Percentiles rank a stretch among this genome's conserved stretches.
Conservation (phyloP, 2,329 filamentous ascomycete genomes). For the Xylogone sp. region DNA sequence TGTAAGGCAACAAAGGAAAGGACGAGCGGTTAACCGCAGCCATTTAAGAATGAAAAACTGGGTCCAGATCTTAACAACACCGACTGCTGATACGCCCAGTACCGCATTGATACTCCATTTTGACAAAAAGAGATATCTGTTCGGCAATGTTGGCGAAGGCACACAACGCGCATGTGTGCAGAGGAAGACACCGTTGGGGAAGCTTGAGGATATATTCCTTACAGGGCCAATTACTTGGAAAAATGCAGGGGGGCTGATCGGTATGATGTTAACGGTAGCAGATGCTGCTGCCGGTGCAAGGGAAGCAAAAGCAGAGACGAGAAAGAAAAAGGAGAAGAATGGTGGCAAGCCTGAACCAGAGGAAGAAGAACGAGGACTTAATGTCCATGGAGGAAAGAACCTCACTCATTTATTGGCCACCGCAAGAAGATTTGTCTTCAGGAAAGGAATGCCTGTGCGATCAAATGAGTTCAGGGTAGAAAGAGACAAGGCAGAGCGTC, state of each 20-base stretch:
- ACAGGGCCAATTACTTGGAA: constrained; percentile 74
- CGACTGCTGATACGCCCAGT: constrained; percentile 84
- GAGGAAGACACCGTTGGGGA: constrained; percentile 59
- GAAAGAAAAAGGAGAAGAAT: constrained; percentile 31
- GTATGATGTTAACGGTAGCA: constrained; percentile 79
- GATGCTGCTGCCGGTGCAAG: constrained; percentile 53
- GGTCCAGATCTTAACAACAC: constrained; percentile 73
- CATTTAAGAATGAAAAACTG: constrained; percentile 61
- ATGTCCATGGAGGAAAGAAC: constrained; percentile 79
- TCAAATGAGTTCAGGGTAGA: constrained; percentile 57
- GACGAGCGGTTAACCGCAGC: neutral
- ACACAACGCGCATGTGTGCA: constrained; percentile 67
- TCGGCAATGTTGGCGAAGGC: constrained; percentile 80
- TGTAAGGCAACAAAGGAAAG: constrained; percentile 2
- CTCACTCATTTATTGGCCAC: constrained; percentile 78
- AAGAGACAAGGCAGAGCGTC: constrained; percentile 1
- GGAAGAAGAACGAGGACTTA: constrained; percentile 38
- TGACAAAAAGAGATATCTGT: constrained; percentile 76
- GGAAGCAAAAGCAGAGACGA: constrained; percentile 37
- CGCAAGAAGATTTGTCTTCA: constrained; percentile 78
- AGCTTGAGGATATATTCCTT: constrained; percentile 75
- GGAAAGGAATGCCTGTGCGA: constrained; percentile 73
- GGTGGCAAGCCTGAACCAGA: constrained; percentile 21
- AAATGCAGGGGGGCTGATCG: constrained; percentile 76
- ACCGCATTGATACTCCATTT: constrained; percentile 75